Evolutionary conservation across 495 filamentous ascomycete genomes (phyloP).

Genomic region (Aspergillus homomorphus): DNA sequence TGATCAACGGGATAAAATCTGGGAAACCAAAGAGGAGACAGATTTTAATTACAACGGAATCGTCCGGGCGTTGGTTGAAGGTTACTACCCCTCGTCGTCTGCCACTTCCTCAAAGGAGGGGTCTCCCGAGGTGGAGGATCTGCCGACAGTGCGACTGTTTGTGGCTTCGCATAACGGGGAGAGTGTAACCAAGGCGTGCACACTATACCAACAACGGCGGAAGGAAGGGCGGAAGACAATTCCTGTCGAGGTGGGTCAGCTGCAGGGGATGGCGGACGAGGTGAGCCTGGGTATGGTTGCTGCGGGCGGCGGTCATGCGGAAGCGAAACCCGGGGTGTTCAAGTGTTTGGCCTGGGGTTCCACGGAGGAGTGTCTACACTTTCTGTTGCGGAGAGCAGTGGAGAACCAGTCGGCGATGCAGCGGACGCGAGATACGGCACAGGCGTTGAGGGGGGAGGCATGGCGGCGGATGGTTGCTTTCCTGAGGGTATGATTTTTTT

Average conservation of each 20-base stretch:
- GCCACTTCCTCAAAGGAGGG: constrained; percentile 63
- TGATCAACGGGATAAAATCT: constrained; percentile 35
- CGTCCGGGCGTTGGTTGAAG: constrained; percentile 58
- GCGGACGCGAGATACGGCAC: constrained; percentile 62
- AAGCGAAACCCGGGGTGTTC: constrained; percentile 52
- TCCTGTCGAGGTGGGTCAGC: constrained; percentile 72
- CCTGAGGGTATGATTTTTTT: neutral
- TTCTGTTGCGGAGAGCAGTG: constrained; percentile 71
- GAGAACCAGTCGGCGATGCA: constrained; percentile 81
- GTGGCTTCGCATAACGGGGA: constrained; percentile 38
- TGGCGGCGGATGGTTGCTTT: constrained; percentile 45
- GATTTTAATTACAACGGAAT: constrained; percentile 42
- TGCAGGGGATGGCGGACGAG: constrained; percentile 93
- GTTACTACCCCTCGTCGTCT: constrained; percentile 29
- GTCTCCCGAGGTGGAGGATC: constrained; percentile 45
- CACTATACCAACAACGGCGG: constrained; percentile 19
- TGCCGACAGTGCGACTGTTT: constrained; percentile 19
- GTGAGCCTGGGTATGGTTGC: constrained; percentile 69
- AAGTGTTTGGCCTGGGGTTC: constrained; percentile 89
- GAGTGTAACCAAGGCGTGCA: constrained; percentile 41
- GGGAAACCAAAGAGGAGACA: constrained; percentile 40
- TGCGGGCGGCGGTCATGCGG: constrained; percentile 16
- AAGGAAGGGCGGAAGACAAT: constrained; percentile 44
- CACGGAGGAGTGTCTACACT: constrained; percentile 82
- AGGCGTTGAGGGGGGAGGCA: constrained; percentile 65